Evolutionary conservation across 1,284 basidiomycete genomes (phyloP).

Genomic region (Pseudozyma thailandica): DNA sequence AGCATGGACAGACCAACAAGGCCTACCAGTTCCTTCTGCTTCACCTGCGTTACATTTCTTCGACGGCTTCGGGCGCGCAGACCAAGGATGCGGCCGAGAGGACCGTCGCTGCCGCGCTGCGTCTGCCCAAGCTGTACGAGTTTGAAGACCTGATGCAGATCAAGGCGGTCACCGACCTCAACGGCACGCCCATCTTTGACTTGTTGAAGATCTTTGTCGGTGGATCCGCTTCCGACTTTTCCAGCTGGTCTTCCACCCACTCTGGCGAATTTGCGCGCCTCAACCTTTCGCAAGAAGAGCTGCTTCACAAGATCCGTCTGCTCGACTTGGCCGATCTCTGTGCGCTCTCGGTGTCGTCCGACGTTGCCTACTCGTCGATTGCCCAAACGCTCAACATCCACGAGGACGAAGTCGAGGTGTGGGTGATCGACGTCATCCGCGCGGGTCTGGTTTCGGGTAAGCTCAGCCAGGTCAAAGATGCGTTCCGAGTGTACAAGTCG

Average conservation of each 20-base stretch:
- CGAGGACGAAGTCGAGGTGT: constrained; percentile 61
- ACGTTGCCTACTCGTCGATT: constrained; percentile 61
- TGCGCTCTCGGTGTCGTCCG: constrained; percentile 54
- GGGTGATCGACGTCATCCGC: constrained; percentile 68
- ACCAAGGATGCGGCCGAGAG: constrained; percentile 52
- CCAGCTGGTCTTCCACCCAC: constrained; percentile 39
- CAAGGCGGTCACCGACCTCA: constrained; percentile 48
- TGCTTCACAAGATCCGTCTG: constrained; percentile 63
- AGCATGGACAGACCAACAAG: constrained; percentile 46
- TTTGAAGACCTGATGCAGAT: constrained; percentile 62
- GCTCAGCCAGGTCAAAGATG: constrained; percentile 61
- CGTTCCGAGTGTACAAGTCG: constrained; percentile 64
- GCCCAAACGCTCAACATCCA: constrained; percentile 47
- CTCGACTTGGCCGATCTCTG: constrained; percentile 64
- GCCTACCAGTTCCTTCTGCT: constrained; percentile 61
- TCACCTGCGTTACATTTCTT: constrained; percentile 62
- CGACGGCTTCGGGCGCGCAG: constrained; percentile 5
- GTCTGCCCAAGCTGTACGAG: constrained; percentile 62
- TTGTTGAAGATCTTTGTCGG: constrained; percentile 63
- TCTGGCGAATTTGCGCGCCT: constrained; percentile 36
- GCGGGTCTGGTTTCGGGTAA: constrained; percentile 65
- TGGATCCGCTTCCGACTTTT: constrained; percentile 50
- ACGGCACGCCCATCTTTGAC: constrained; percentile 44
- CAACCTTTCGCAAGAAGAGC: constrained; percentile 34
- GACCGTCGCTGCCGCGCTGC: constrained; percentile 58